Base-by-base conservation (phyloP, 495 filamentous ascomycete species). In the Cercophora sp. region DNA sequence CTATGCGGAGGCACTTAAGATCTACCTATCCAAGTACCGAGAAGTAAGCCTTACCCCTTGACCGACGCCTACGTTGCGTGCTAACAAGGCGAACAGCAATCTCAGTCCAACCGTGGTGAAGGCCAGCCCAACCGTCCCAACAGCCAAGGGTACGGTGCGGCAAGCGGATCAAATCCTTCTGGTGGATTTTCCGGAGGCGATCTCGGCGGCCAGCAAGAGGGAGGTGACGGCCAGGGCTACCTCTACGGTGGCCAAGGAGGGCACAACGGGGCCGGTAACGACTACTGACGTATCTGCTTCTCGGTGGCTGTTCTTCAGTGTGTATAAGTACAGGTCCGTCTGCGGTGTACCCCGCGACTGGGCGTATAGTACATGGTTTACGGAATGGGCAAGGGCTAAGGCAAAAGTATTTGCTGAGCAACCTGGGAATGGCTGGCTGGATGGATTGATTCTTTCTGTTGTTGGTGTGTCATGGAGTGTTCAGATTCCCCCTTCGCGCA, bases 1-100 rank as follows among this genome's bases (percentile, higher is more conserved):
- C 76, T 98, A 98, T 63, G 85, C 90, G 31, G 93, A 98, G 67
- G 93, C 93, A 19, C 79, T 98, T 41, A 97, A 97, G 73, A 96
- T 98, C 56, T 98, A 98, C 66, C 80, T 98, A 48, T 86, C 91
- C 53, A 92, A 96, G 71, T 98, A 97, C 72, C 85, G 93, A 70
- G 93, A 98, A 78, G 92, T 97, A 82, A 84, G 85, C 60, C 59
- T 50, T 59, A 18, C 48, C 36, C 23, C 20, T 34, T n/a, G 26
- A 41, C 22, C 26, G 16, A n/a, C n/a, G n/a, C n/a, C 13, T 13
- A 18, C 24, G 10, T 19, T 18, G 43, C 9, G 46, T 39, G 15
- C 69, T 74, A 61, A 78, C 66, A 54, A 39, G 48, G 64, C 50
- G 49, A 66, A 58, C 56, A 73, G 64, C 68, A 90, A 82, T 86